phyloP scores from a whole-genome alignment of 345 rosid species.

The Linum lewisii region DNA sequence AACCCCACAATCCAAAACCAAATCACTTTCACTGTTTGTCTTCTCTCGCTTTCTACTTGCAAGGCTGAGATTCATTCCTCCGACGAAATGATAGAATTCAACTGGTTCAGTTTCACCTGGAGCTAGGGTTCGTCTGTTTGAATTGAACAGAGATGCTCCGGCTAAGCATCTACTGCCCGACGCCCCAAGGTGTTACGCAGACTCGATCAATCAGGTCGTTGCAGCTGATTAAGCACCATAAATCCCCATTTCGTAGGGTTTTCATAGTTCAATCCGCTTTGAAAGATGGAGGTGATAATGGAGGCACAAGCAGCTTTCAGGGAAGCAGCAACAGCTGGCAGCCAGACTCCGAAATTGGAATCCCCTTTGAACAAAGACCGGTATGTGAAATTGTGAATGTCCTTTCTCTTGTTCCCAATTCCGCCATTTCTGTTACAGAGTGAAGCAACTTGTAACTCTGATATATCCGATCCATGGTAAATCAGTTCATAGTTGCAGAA shows the following conservation, averaged over 20 bases:
- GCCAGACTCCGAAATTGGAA: constrained; percentile 72
- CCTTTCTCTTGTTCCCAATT: too few species aligned
- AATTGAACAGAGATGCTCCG: constrained; percentile 42
- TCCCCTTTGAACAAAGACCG: constrained; percentile 91
- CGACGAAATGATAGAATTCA: not conserved
- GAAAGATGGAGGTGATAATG: constrained; percentile 50
- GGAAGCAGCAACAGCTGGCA: constrained; percentile 75
- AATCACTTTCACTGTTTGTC: not conserved
- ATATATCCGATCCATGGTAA: too few species aligned
- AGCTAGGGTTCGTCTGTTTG: not conserved
- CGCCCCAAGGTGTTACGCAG: constrained; percentile 19
- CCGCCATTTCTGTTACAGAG: not conserved
- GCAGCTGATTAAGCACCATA: constrained; percentile 24
- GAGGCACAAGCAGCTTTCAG: constrained; percentile 42
- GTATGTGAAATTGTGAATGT: too few species aligned
- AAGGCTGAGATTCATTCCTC: not conserved
- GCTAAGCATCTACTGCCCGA: constrained; percentile 38
- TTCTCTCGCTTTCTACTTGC: not conserved
- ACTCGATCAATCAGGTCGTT: constrained; percentile 30
- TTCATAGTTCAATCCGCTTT: constrained; percentile 41
- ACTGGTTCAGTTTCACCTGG: not conserved
- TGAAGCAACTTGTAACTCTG: too few species aligned
- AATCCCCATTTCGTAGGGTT: constrained; percentile 22
- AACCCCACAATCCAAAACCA: not conserved
- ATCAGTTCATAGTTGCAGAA: too few species aligned